Conservation (phyloP, 805 yeast species). For the Candida silvatica region DNA sequence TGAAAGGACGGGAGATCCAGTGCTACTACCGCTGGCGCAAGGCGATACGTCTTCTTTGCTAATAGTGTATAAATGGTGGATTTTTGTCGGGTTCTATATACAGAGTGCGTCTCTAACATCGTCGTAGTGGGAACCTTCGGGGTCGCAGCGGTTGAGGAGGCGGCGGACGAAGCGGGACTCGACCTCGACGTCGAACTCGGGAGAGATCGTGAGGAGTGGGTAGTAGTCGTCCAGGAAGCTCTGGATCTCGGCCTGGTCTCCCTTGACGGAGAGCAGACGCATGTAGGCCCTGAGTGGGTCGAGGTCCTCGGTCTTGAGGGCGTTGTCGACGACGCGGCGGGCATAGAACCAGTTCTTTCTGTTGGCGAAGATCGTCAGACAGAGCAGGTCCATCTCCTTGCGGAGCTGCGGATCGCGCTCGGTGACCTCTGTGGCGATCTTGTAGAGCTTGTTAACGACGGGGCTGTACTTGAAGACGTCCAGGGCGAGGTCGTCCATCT, state of each 20-base stretch:
- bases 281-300: slow-evolving; percentile 5
- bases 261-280: slow-evolving; percentile 8
- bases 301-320: slow-evolving; percentile 10
- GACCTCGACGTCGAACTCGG: slow-evolving; percentile 1
- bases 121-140: slow-evolving; percentile 3
- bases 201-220: slow-evolving; percentile 6
- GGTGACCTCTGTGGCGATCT: too few relatives aligned
- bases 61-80: too few relatives aligned
- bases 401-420: slow-evolving; percentile 2
- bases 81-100: too few relatives aligned
- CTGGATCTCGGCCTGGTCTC: slow-evolving; percentile 3
- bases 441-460: slow-evolving; percentile 5
- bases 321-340: slow-evolving; percentile 5
- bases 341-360: slow-evolving; percentile 8
- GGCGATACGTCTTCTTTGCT: too few relatives aligned
- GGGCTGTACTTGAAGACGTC: slow-evolving; percentile 4
- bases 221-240: slow-evolving; percentile 7
- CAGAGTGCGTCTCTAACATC: slow-evolving; percentile 2
- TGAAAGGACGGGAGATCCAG: slow-evolving; percentile 1
- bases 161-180: background rate
- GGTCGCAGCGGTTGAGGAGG: slow-evolving; percentile 4
- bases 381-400: slow-evolving; percentile 7
- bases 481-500: background rate
- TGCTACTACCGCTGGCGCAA: slow-evolving; percentile 14
- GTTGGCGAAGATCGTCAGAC: slow-evolving; percentile 12